Conservation (phyloP, 345 rosid genomes). For the Citrus inodora region DNA sequence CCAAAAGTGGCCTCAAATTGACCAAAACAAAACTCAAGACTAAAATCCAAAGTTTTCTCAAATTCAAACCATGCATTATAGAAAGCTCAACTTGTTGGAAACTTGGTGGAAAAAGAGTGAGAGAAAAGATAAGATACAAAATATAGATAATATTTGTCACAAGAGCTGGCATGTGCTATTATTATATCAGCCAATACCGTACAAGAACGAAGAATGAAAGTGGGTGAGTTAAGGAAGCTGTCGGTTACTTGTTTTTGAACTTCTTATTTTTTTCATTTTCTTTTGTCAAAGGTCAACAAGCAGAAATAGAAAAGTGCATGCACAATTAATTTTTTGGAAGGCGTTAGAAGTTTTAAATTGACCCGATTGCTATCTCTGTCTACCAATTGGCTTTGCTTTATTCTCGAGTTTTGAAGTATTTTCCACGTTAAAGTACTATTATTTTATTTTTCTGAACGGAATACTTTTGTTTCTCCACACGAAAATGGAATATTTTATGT, state of each 20-base stretch:
- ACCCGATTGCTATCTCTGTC: slow-evolving; percentile 10
- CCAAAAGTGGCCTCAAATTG: slow-evolving; percentile 10
- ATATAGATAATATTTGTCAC: neutral
- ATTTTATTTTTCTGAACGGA: neutral
- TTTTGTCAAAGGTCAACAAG: slow-evolving; percentile 18
- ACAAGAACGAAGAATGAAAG: neutral
- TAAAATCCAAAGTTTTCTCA: neutral
- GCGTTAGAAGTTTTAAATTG: slow-evolving; percentile 15
- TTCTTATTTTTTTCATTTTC: neutral
- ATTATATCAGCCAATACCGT: too few relatives aligned
- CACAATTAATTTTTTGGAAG: neutral
- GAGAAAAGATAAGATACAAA: slow-evolving; percentile 10
- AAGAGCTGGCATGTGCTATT: slow-evolving; percentile 25
- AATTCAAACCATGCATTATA: neutral
- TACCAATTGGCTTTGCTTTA: neutral
- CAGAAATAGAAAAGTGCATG: neutral
- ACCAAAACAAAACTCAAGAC: neutral
- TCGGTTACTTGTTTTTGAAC: slow-evolving; percentile 21
- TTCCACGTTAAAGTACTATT: slow-evolving; percentile 7
- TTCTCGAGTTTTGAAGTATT: neutral
- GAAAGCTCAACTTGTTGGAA: slow-evolving; percentile 23
- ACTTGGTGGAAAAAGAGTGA: slow-evolving; percentile 30
- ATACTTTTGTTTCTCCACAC: neutral
- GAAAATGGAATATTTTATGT: neutral
- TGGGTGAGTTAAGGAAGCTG: neutral